Evolutionary conservation across 2,329 filamentous ascomycete species (phyloP).

Genomic region (Xylaria sp.): DNA sequence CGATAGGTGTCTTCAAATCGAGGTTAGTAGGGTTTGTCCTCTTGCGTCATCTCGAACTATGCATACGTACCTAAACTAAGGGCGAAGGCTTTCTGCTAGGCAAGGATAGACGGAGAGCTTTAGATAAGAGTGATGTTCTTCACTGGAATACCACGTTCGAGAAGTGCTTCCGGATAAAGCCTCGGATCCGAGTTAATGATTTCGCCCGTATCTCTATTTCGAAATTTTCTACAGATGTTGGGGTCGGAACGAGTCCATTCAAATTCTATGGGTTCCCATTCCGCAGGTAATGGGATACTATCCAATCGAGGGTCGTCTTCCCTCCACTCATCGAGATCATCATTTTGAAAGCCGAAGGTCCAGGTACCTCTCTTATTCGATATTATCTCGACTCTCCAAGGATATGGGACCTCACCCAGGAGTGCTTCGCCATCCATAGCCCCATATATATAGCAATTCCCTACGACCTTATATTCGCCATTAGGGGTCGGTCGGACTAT

Average conservation of each 20-base stretch:
- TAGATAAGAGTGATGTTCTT: conserved; percentile 39
- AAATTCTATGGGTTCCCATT: conserved; percentile 36
- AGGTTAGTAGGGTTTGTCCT: not conserved
- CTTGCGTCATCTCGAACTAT: not conserved
- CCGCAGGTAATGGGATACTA: conserved; percentile 30
- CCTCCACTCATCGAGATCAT: not conserved
- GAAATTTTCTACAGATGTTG: conserved; percentile 28
- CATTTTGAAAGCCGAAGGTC: conserved; percentile 21
- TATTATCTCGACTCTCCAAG: conserved; percentile 18
- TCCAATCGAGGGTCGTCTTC: conserved; percentile 34
- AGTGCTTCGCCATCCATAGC: conserved; percentile 40
- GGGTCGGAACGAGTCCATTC: conserved; percentile 34
- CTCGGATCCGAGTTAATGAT: conserved; percentile 42
- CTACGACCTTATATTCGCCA: conserved; percentile 35
- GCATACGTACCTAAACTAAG: not conserved
- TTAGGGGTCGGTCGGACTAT: conserved; percentile 23
- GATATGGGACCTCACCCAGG: conserved; percentile 30
- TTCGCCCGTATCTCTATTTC: conserved; percentile 34
- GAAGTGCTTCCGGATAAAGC: conserved; percentile 35
- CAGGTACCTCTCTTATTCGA: not conserved
- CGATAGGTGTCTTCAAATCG: not conserved
- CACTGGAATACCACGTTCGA: conserved; percentile 29
- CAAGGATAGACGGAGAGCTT: conserved; percentile 5
- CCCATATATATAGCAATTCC: conserved; percentile 39
- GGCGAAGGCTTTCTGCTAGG: not conserved